phyloP scores from a whole-genome alignment of 495 filamentous ascomycete genomes.

The Gamarada debralockiae region DNA sequence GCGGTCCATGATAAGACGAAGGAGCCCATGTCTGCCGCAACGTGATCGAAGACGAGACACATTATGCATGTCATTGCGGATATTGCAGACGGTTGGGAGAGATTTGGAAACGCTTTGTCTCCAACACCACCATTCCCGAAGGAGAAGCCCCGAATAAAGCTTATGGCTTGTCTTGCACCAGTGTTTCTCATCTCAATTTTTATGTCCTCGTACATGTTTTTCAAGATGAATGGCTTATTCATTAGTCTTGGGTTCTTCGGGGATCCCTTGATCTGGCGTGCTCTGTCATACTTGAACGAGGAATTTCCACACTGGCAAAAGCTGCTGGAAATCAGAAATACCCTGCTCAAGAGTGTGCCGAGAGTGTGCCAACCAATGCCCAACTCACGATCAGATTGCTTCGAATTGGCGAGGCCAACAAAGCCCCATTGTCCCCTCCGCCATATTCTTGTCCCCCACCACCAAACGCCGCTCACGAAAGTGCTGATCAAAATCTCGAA shows the following conservation, averaged over 20 bases:
- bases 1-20: conserved; percentile 75
- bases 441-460: conserved; percentile 54
- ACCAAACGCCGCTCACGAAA: conserved; percentile 43
- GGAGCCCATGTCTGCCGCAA: conserved; percentile 72
- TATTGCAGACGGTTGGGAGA: conserved; percentile 74
- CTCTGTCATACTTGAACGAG: conserved; percentile 56
- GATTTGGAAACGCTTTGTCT: conserved; percentile 75
- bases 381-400: conserved; percentile 83
- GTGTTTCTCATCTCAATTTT: conserved; percentile 56
- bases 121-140: conserved; percentile 75
- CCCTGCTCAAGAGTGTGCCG: conserved; percentile 68
- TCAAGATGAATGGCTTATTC: conserved; percentile 63
- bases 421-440: conserved; percentile 77
- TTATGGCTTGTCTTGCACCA: conserved; percentile 58
- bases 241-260: conserved; percentile 75
- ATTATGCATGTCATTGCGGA: conserved; percentile 74
- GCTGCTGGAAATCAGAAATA: conserved; percentile 52
- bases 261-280: conserved; percentile 64
- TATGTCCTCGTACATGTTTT: conserved; percentile 66
- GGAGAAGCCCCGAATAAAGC: conserved; percentile 54
- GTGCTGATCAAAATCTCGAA: conserved; percentile 37
- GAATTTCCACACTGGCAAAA: conserved; percentile 74
- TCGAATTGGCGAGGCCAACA: conserved; percentile 79
- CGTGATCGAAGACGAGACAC: conserved; percentile 71
- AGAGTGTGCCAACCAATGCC: conserved; percentile 82